Evolutionary conservation across 2,329 filamentous ascomycete genomes (phyloP).

Genomic region (Davidsoniella australis): DNA sequence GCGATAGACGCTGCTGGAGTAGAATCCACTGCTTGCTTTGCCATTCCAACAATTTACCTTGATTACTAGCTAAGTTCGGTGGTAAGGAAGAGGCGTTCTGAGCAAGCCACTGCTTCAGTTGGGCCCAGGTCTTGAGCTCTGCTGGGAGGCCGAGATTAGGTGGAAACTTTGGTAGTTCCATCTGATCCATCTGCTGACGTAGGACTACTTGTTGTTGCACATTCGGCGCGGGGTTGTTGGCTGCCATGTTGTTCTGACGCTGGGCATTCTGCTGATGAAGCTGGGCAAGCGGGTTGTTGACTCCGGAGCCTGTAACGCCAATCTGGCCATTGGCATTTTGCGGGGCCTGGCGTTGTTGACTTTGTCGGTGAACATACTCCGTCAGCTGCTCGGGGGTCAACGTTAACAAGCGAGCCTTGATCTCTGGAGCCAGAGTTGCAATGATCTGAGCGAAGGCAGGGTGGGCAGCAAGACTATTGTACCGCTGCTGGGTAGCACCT

Average conservation of each 20-base stretch:
- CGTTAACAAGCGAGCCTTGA: slow-evolving; percentile 26
- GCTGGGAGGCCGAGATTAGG: slow-evolving; percentile 7
- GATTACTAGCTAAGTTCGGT: background rate
- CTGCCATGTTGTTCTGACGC: slow-evolving; percentile 10
- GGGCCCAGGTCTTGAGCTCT: background rate
- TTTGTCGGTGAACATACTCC: slow-evolving; percentile 22
- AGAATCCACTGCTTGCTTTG: slow-evolving; percentile 15
- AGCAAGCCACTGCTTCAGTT: background rate
- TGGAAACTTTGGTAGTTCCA: slow-evolving; percentile 26
- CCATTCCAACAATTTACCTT: slow-evolving; percentile 15
- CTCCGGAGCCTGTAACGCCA: background rate
- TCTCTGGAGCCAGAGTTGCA: slow-evolving; percentile 28
- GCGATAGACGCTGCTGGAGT: background rate
- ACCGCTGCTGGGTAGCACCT: slow-evolving; percentile 19
- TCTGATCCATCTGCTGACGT: slow-evolving; percentile 22
- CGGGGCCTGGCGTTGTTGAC: background rate
- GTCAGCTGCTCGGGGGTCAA: slow-evolving; percentile 33
- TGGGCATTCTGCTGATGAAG: slow-evolving; percentile 15
- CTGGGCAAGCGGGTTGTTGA: slow-evolving; percentile 8
- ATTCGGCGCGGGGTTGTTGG: background rate
- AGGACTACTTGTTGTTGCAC: slow-evolving; percentile 16
- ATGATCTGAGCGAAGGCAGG: slow-evolving; percentile 26
- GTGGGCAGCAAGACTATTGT: slow-evolving; percentile 20
- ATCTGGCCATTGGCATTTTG: slow-evolving; percentile 6
- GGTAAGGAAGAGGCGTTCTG: background rate